A percentile compares a stretch with the other conserved stretches of the same genome.
These are phyloP conservation scores for Venturia oleaginea DNA, from an alignment of 2,329 filamentous ascomycete genomes.

Conservation along the genomic window DNA sequence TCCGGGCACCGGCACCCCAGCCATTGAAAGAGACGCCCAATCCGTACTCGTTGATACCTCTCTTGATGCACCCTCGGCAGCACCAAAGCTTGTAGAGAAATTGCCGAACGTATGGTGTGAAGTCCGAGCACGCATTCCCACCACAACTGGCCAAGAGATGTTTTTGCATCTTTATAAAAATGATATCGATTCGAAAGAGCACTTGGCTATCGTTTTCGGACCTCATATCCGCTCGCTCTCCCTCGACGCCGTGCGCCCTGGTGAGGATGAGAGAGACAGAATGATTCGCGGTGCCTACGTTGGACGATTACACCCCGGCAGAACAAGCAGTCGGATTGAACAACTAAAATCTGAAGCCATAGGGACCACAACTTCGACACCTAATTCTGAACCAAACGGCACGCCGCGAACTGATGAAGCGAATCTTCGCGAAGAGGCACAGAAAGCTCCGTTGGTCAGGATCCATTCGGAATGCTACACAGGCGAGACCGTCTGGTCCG, in stretches of 20 bases:
- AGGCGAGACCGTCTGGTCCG: constrained; percentile 96
- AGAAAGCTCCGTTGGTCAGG: constrained; percentile 63
- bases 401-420: neutral
- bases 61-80: constrained; percentile 24
- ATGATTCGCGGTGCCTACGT: constrained; percentile 94
- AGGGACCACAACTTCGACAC: constrained; percentile 19
- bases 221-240: constrained; percentile 65
- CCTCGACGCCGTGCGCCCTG: constrained; percentile 61
- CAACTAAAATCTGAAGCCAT: constrained; percentile 34
- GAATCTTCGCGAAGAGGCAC: neutral
- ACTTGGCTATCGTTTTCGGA: constrained; percentile 94
- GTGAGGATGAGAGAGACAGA: constrained; percentile 78
- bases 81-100: constrained; percentile 54
- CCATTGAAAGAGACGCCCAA: constrained; percentile 29
- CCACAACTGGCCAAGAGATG: constrained; percentile 87
- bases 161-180: constrained; percentile 94
- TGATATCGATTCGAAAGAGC: constrained; percentile 87
- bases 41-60: constrained; percentile 36
- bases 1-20: constrained; percentile 20
- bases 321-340: constrained; percentile 63
- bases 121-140: constrained; percentile 90
- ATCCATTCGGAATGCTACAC: constrained; percentile 99
- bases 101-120: constrained; percentile 86
- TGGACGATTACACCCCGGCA: constrained; percentile 75
- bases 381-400: constrained; percentile 15